Percentiles rank a stretch among this genome's conserved stretches.
Evolutionary conservation across 768 basidiomycete genomes (phyloP).

Genomic region (Mycena capillaripes): DNA sequence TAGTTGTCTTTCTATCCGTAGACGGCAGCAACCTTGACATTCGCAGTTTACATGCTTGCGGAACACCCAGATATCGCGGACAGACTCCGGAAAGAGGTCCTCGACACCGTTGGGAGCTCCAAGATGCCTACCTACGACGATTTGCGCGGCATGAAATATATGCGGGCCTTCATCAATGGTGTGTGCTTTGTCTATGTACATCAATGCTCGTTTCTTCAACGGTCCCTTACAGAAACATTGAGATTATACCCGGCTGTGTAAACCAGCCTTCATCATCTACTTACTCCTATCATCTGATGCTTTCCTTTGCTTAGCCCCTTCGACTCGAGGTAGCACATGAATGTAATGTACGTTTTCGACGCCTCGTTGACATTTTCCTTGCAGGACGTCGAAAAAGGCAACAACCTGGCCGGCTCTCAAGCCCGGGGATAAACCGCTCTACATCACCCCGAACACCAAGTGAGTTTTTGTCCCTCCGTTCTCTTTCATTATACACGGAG

Average conservation of each 20-base stretch:
- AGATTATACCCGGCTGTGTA: slow-evolving; percentile 35
- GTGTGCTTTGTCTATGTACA: not conserved
- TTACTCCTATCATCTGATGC: not conserved
- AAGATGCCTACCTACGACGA: slow-evolving; percentile 52
- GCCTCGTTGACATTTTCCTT: not conserved
- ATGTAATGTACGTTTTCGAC: not conserved
- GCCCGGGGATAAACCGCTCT: slow-evolving; percentile 41
- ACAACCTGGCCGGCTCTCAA: slow-evolving; percentile 20
- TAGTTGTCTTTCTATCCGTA: not conserved
- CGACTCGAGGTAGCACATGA: not conserved
- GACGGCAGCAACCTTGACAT: slow-evolving; percentile 53
- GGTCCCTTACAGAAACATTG: slow-evolving; percentile 20
- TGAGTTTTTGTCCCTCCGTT: slow-evolving; percentile 4
- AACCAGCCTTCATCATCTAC: not conserved
- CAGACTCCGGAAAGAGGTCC: slow-evolving; percentile 52
- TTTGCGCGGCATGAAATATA: slow-evolving; percentile 55
- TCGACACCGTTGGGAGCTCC: slow-evolving; percentile 43
- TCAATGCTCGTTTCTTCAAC: not conserved
- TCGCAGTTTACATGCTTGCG: slow-evolving; percentile 54
- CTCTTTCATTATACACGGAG: no score
- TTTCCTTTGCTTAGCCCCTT: not conserved
- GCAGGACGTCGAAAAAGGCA: slow-evolving; percentile 22
- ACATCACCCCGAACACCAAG: slow-evolving; percentile 45
- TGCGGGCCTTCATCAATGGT: slow-evolving; percentile 53
- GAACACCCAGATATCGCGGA: slow-evolving; percentile 50